Conservation (phyloP, 768 basidiomycete genomes). For the Serpula lacrymans region DNA sequence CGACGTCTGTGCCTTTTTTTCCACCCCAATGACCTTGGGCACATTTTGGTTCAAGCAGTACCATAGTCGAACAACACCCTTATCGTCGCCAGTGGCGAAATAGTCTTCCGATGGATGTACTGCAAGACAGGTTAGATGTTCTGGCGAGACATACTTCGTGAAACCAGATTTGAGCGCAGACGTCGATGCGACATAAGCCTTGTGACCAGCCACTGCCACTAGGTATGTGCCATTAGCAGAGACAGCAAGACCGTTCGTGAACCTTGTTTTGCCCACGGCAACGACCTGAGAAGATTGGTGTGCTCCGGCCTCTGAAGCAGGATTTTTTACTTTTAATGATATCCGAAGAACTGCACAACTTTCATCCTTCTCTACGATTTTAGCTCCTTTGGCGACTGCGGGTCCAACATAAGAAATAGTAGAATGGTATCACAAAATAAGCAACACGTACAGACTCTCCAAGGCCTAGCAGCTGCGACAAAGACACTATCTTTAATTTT, state of each 20-base stretch:
- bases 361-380: slow-evolving; percentile 47
- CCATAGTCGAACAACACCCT: slow-evolving; percentile 87
- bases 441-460: no score
- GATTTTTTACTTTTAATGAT: slow-evolving; percentile 44
- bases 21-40: slow-evolving; percentile 54
- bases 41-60: slow-evolving; percentile 76
- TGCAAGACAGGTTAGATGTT: slow-evolving; percentile 76
- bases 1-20: slow-evolving; percentile 81
- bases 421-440: no score
- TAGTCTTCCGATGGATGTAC: slow-evolving; percentile 90
- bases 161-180: slow-evolving; percentile 61
- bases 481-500: slow-evolving; percentile 67
- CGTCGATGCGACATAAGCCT: slow-evolving; percentile 69
- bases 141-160: slow-evolving; percentile 79
- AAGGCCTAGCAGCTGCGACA: slow-evolving; percentile 62
- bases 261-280: slow-evolving; percentile 64
- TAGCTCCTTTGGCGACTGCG: slow-evolving; percentile 8
- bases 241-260: slow-evolving; percentile 60
- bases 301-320: slow-evolving; percentile 38
- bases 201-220: slow-evolving; percentile 70
- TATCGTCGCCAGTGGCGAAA: slow-evolving; percentile 91
- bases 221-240: slow-evolving; percentile 79
- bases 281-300: slow-evolving; percentile 47
- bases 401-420: not conserved
- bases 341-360: slow-evolving; percentile 52